phyloP scores from a whole-genome alignment of 352 stramenopile genomes.

The Blastocystis sp. region DNA sequence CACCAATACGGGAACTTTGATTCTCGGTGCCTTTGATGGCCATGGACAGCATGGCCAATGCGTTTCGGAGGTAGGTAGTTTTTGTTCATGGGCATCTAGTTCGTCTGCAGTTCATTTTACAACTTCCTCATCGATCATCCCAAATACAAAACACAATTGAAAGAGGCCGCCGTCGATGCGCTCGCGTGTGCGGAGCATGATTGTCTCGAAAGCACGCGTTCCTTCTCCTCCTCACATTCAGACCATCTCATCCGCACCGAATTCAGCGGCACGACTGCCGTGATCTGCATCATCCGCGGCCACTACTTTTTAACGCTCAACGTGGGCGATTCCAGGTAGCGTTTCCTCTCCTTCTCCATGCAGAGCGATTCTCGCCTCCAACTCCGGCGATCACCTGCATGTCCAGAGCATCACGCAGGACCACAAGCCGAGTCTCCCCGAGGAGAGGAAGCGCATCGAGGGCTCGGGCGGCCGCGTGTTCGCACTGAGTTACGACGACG shows the following conservation, averaged over 20 bases:
- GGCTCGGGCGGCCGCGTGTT: constrained; percentile 84
- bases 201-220: not conserved
- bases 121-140: not conserved
- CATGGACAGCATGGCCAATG: constrained; percentile 58
- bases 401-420: constrained; percentile 79
- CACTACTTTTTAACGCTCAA: constrained; percentile 84
- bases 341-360: constrained; percentile 57
- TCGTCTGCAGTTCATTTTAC: not conserved
- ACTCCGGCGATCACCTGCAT: constrained; percentile 57
- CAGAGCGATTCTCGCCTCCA: constrained; percentile 62
- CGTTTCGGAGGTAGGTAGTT: constrained; percentile 29
- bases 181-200: not conserved
- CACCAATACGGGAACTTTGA: constrained; percentile 17
- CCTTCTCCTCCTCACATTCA: not conserved
- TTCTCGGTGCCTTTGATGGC: constrained; percentile 58
- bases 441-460: constrained; percentile 75
- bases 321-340: constrained; percentile 82
- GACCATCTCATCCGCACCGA: constrained; percentile 59
- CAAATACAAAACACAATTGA: not conserved
- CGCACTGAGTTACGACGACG: constrained; percentile 92
- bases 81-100: not conserved
- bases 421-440: constrained; percentile 88
- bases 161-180: not conserved
- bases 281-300: constrained; percentile 71
- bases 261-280: constrained; percentile 69